Conservation (phyloP, 1,139 yeast species). For the Kluyveromyces marxianus region DNA sequence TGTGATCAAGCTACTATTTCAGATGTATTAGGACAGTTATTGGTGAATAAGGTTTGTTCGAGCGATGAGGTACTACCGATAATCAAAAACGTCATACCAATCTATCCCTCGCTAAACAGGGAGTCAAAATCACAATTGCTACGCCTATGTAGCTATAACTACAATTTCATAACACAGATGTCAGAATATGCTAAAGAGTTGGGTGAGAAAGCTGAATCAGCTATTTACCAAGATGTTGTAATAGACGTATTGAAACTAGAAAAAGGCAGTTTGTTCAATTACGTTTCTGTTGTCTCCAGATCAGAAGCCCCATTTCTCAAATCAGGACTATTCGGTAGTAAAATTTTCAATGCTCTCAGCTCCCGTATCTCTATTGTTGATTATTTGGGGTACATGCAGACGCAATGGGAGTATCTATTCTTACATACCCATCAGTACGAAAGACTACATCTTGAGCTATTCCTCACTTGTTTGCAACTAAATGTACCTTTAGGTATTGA, state of each 20-base stretch:
- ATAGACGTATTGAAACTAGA: constrained; percentile 11
- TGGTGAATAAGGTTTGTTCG: neutral
- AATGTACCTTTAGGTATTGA: constrained; percentile 26
- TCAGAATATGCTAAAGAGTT: constrained; percentile 12
- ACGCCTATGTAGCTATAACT: constrained; percentile 3
- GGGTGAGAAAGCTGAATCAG: constrained; percentile 8
- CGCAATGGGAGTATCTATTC: constrained; percentile 24
- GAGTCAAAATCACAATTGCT: constrained; percentile 6
- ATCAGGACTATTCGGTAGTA: constrained; percentile 33
- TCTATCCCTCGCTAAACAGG: constrained; percentile 17
- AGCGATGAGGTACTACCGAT: constrained; percentile 15
- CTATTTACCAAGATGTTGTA: constrained; percentile 14
- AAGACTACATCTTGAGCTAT: constrained; percentile 12
- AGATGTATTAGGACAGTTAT: neutral
- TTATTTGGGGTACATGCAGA: constrained; percentile 21
- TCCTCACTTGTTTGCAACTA: constrained; percentile 24
- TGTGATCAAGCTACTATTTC: neutral
- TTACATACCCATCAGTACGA: constrained; percentile 4
- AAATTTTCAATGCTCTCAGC: constrained; percentile 27
- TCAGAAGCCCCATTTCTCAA: constrained; percentile 20
- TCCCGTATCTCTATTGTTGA: constrained; percentile 20
- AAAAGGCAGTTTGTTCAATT: constrained; percentile 11
- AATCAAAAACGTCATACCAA: constrained; percentile 19
- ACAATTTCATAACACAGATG: constrained; percentile 15
- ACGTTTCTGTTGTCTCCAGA: constrained; percentile 6